Evolutionary conservation across 208 protist species (phyloP).

Genomic region (Wallacemonas sp.): DNA sequence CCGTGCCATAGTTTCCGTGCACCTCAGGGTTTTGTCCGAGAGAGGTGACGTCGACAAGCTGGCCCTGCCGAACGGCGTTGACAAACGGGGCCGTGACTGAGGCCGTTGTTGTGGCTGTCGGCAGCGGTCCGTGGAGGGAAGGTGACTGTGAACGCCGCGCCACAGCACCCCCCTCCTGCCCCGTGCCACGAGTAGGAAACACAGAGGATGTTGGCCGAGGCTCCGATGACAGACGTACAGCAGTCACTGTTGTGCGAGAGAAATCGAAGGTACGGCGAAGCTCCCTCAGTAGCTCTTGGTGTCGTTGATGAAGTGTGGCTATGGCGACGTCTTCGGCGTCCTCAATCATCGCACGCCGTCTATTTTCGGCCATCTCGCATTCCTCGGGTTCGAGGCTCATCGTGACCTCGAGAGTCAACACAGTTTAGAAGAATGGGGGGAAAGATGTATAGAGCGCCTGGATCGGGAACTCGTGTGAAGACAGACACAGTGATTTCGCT

Average conservation of each 20-base stretch:
- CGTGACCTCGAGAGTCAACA: background rate
- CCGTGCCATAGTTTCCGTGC: background rate
- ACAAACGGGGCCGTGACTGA: slow-evolving; percentile 6
- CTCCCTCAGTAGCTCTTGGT: slow-evolving; percentile 2
- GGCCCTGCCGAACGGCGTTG: slow-evolving; percentile 7
- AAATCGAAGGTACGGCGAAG: slow-evolving; percentile 1
- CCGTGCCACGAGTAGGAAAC: background rate
- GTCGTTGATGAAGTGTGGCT: background rate
- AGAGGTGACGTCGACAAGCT: slow-evolving; percentile 9
- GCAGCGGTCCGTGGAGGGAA: background rate
- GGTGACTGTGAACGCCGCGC: background rate
- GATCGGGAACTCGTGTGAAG: no score
- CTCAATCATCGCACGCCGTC: no score
- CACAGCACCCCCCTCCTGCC: background rate
- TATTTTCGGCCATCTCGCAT: no score
- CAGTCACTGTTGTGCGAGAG: background rate
- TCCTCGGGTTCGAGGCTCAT: background rate
- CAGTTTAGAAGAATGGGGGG: no score
- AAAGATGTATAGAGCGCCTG: no score
- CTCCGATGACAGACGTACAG: background rate
- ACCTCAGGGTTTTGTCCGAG: background rate
- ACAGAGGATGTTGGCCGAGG: background rate
- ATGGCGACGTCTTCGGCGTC: no score
- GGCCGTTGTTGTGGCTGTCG: no score
- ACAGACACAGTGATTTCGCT: no score